Percentiles rank a stretch among this genome's conserved stretches.
Evolutionary conservation across 1,139 yeast species (phyloP).

Genomic region (Saccharomyces hybrid): DNA sequence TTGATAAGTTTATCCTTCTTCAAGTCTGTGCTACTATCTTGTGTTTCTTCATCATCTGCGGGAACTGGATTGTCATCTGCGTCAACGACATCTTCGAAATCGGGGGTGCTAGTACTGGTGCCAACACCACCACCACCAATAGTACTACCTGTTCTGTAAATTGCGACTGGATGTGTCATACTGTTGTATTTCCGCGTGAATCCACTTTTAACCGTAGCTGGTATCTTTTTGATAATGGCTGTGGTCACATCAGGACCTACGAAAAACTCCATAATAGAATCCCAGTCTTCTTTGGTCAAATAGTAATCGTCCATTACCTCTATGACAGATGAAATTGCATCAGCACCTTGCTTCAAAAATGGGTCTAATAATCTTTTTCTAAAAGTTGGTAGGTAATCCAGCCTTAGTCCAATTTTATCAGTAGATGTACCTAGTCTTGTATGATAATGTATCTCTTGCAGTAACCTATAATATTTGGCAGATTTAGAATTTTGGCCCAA

Average conservation of each 20-base stretch:
- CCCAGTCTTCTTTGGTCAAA: conserved; percentile 89
- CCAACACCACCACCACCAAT: conserved; percentile 35
- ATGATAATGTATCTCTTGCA: conserved; percentile 87
- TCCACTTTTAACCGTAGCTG: conserved; percentile 69
- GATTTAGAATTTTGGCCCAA: conserved; percentile 86
- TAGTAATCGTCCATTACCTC: conserved; percentile 72
- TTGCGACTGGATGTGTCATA: conserved; percentile 75
- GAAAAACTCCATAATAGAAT: conserved; percentile 69
- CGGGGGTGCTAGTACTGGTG: conserved; percentile 37
- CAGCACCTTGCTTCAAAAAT: conserved; percentile 44
- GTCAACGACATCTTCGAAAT: conserved; percentile 53
- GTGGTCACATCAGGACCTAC: conserved; percentile 54
- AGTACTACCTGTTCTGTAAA: conserved; percentile 42
- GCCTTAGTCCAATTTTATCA: conserved; percentile 63
- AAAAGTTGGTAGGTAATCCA: conserved; percentile 67
- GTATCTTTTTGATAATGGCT: conserved; percentile 48
- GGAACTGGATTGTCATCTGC: conserved; percentile 55
- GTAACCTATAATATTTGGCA: conserved; percentile 65
- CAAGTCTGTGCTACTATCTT: conserved; percentile 33
- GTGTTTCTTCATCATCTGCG: conserved; percentile 37
- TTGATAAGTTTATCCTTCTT: conserved; percentile 54
- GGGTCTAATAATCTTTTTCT: conserved; percentile 51
- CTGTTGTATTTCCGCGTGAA: conserved; percentile 81
- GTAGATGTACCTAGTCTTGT: conserved; percentile 74
- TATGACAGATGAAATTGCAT: conserved; percentile 60